Evolutionary conservation across 179 eudicot genomes (phyloP).

Genomic region (Silene vulgaris): DNA sequence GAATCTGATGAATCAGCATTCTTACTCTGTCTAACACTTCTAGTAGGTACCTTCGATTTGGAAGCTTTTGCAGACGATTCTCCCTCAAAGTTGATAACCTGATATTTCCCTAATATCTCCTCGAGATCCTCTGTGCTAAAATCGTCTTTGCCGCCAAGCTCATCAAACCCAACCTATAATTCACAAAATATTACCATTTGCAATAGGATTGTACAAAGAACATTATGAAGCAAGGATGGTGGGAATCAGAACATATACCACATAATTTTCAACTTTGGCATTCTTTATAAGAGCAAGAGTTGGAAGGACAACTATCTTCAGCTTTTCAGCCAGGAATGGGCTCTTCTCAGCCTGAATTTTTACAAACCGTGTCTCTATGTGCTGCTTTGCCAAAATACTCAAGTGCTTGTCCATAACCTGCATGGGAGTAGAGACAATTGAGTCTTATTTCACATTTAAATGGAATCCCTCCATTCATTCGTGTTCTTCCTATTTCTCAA

Average conservation of each 20-base stretch:
- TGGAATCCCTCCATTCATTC: neutral
- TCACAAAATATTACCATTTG: slow-evolving; percentile 3
- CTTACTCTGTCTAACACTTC: slow-evolving; percentile 67
- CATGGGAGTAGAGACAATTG: slow-evolving; percentile 17
- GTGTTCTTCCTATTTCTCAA: neutral
- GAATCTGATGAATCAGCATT: slow-evolving; percentile 65
- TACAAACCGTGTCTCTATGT: slow-evolving; percentile 81
- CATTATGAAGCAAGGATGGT: neutral
- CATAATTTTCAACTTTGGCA: slow-evolving; percentile 86
- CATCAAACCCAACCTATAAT: slow-evolving; percentile 82
- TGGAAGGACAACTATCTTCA: slow-evolving; percentile 83
- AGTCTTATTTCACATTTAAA: slow-evolving; percentile 10
- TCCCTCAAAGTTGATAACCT: slow-evolving; percentile 67
- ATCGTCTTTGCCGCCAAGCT: slow-evolving; percentile 76
- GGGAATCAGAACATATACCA: slow-evolving; percentile 52
- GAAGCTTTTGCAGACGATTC: slow-evolving; percentile 66
- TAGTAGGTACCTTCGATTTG: slow-evolving; percentile 45
- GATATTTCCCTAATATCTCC: slow-evolving; percentile 73
- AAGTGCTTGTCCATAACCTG: slow-evolving; percentile 95
- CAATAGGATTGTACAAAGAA: neutral
- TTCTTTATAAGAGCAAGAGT: slow-evolving; percentile 86
- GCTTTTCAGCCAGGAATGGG: slow-evolving; percentile 82
- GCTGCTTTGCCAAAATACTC: slow-evolving; percentile 75
- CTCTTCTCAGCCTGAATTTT: slow-evolving; percentile 91
- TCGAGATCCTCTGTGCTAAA: slow-evolving; percentile 86